These are phyloP conservation scores for Bipolaris cookei DNA, from an alignment of 2,329 filamentous ascomycete genomes.

Conservation along the genomic window DNA sequence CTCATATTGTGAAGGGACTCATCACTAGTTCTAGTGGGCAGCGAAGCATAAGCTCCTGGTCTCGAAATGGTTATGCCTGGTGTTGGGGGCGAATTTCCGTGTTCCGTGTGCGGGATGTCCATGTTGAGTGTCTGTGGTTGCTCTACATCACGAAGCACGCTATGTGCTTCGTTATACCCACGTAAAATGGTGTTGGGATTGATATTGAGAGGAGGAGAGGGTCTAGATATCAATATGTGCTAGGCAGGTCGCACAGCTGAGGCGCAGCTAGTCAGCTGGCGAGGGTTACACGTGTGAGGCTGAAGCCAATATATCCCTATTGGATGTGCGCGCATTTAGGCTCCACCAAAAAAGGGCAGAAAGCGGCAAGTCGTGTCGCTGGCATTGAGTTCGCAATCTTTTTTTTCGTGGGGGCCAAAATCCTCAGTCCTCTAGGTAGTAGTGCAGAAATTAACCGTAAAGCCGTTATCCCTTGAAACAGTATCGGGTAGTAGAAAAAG, in stretches of 20 bases:
- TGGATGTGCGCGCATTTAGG: slow-evolving; percentile 5
- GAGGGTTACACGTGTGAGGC: slow-evolving; percentile 16
- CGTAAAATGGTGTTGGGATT: no score
- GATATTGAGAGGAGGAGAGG: neutral
- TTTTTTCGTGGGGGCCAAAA: neutral
- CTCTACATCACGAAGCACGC: neutral
- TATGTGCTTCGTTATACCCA: neutral
- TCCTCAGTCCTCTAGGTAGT: neutral
- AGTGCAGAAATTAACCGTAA: neutral
- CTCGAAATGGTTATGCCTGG: slow-evolving; percentile 23
- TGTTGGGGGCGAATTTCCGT: slow-evolving; percentile 26
- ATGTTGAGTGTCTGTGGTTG: slow-evolving; percentile 2
- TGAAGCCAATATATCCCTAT: slow-evolving; percentile 19
- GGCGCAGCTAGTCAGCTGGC: slow-evolving; percentile 22
- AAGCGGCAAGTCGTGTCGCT: slow-evolving; percentile 16
- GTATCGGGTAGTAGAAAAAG: neutral
- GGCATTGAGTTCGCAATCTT: slow-evolving; percentile 2
- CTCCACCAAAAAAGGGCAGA: slow-evolving; percentile 9
- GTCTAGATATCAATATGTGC: neutral
- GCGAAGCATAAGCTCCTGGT: slow-evolving; percentile 24
- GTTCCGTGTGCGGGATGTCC: slow-evolving; percentile 7
- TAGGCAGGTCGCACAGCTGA: slow-evolving; percentile 20
- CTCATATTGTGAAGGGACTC: slow-evolving; percentile 15
- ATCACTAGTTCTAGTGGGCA: slow-evolving; percentile 27
- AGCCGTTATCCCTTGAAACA: neutral